A percentile compares a stretch with the other conserved stretches of the same genome.
These are phyloP conservation scores for Ophiocordyceps australis DNA, from an alignment of 2,329 filamentous ascomycete genomes.

Conservation along the genomic window DNA sequence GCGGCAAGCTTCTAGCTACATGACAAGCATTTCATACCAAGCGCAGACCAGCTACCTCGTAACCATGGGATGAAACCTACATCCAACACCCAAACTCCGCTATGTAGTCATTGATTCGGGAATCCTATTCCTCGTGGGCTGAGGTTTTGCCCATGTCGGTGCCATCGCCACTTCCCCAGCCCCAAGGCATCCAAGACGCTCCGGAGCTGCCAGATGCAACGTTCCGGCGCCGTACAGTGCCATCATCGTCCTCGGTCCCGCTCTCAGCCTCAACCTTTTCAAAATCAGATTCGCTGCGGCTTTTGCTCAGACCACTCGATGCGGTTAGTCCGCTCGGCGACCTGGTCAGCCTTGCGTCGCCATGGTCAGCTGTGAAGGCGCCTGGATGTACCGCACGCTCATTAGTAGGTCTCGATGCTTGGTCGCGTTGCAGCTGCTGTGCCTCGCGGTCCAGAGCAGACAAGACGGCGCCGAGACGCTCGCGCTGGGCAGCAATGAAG, in stretches of 20 bases:
- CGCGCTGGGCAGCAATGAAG: slow-evolving; percentile 64
- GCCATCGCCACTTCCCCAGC: slow-evolving; percentile 18
- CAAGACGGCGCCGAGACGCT: slow-evolving; percentile 56
- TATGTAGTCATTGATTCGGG: slow-evolving; percentile 5
- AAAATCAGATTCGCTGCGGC: slow-evolving; percentile 74
- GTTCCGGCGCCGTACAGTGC: slow-evolving; percentile 13
- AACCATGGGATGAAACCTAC: slow-evolving; percentile 3
- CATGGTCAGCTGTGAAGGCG: slow-evolving; percentile 7
- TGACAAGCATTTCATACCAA: no score
- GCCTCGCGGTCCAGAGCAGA: slow-evolving; percentile 69
- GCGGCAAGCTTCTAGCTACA: no score
- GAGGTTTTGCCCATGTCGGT: slow-evolving; percentile 15
- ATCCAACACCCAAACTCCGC: slow-evolving; percentile 11
- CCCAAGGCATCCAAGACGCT: slow-evolving; percentile 30
- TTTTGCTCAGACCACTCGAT: slow-evolving; percentile 51
- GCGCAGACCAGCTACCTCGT: no score
- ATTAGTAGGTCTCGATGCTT: slow-evolving; percentile 7
- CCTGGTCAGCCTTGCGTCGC: slow-evolving; percentile 18
- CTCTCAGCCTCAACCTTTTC: slow-evolving; percentile 73
- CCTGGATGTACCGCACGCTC: neutral
- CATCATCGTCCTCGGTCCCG: slow-evolving; percentile 31
- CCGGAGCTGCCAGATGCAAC: slow-evolving; percentile 6
- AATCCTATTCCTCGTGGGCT: slow-evolving; percentile 17
- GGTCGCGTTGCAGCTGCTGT: slow-evolving; percentile 31
- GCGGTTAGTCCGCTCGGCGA: slow-evolving; percentile 28